These are phyloP conservation scores for Thalassiosira livingstoniorum DNA, from an alignment of 352 stramenopile species.

Conservation along the genomic window DNA sequence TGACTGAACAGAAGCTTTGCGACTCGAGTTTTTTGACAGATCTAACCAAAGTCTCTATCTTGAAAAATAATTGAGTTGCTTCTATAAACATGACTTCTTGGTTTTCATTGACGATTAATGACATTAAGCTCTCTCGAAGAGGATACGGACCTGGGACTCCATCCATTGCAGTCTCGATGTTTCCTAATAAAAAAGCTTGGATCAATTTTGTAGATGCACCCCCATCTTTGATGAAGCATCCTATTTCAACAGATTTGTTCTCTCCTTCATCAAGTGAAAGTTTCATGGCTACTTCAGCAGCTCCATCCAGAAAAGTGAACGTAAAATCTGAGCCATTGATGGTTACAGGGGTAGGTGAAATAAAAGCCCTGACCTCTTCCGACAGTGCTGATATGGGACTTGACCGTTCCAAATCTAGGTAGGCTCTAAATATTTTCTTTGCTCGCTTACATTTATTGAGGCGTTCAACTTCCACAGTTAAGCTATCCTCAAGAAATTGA, in stretches of 20 bases:
- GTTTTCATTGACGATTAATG: constrained; percentile 16
- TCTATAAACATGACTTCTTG: constrained; percentile 19
- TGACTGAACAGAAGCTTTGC: constrained; percentile 23
- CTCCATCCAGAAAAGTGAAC: constrained; percentile 45
- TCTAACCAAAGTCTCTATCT: constrained; percentile 43
- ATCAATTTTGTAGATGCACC: constrained; percentile 40
- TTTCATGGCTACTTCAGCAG: constrained; percentile 47
- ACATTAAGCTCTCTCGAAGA: constrained; percentile 37
- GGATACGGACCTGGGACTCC: constrained; percentile 16
- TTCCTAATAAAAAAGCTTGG: constrained; percentile 44
- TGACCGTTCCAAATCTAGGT: constrained; percentile 38
- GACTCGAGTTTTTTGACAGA: constrained; percentile 40
- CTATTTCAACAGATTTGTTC: constrained; percentile 8
- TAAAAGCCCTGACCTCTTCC: constrained; percentile 31
- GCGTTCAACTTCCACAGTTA: constrained; percentile 29
- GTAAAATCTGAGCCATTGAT: constrained; percentile 43
- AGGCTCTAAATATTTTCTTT: constrained; percentile 26
- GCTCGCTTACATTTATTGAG: constrained; percentile 33
- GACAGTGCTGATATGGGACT: constrained; percentile 23
- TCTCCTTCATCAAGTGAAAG: constrained; percentile 22
- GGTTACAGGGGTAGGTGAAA: constrained; percentile 23
- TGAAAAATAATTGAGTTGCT: constrained; percentile 35
- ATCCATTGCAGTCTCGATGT: constrained; percentile 1
- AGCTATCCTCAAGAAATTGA: constrained; percentile 41
- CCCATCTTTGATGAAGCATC: constrained; percentile 52